Evolutionary conservation across 768 basidiomycete genomes (phyloP).

Genomic region (Coprinopsis marcescibilis): DNA sequence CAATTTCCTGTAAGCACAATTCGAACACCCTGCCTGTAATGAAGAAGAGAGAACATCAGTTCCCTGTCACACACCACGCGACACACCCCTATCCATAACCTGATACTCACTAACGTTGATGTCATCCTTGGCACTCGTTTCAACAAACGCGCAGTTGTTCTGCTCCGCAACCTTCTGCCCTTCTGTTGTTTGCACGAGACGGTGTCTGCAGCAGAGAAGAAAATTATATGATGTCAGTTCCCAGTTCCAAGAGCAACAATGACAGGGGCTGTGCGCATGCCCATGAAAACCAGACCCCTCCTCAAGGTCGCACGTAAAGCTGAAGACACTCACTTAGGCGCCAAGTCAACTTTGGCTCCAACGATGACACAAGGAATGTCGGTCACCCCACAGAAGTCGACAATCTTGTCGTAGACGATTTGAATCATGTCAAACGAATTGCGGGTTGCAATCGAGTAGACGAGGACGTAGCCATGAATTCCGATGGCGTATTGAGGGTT

Average conservation of each 20-base stretch:
- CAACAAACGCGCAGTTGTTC: conserved; percentile 75
- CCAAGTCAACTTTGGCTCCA: conserved; percentile 86
- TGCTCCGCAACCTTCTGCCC: conserved; percentile 69
- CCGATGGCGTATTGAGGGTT: conserved; percentile 93
- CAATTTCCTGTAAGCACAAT: conserved; percentile 76
- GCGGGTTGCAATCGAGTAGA: conserved; percentile 87
- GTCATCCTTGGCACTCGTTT: conserved; percentile 85
- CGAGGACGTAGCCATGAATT: conserved; percentile 94
- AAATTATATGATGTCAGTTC: conserved; percentile 18
- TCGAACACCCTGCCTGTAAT: conserved; percentile 74
- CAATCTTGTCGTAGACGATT: conserved; percentile 93
- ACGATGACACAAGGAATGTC: conserved; percentile 92
- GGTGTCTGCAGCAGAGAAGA: conserved; percentile 35
- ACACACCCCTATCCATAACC: background rate
- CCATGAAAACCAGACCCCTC: conserved; percentile 12
- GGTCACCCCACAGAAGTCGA: conserved; percentile 82
- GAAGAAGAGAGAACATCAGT: conserved; percentile 5
- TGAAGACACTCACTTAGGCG: conserved; percentile 62
- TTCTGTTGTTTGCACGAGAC: conserved; percentile 72
- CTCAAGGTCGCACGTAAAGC: too few species aligned
- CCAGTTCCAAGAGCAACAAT: background rate
- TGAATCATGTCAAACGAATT: conserved; percentile 94
- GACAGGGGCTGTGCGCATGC: background rate
- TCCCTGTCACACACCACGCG: too few species aligned
- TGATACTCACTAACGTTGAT: conserved; percentile 75